Evolutionary conservation across 2,329 filamentous ascomycete genomes (phyloP), one percentile per base, ranked within the genome.

Genomic region (Diplodia scrobiculata): DNA sequence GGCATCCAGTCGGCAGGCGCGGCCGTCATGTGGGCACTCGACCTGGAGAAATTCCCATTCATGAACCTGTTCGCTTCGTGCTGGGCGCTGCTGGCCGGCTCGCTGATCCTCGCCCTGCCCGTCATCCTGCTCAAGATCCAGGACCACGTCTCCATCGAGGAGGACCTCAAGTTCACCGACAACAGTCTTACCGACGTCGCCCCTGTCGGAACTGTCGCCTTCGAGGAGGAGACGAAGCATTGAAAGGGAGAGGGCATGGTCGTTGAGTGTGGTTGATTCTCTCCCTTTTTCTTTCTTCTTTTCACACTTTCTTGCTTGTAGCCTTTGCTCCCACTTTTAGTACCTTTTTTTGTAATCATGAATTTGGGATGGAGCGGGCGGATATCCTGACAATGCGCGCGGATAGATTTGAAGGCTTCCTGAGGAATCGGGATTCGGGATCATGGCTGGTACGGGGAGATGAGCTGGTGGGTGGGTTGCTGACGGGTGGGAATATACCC

Each of bases 1-100:
- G 89, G 89, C 60, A 90, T 96, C 69, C 92, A 96, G 78, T 94
- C 91, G n/a, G 91, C 91, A 19, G 92, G 91, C 71, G 88, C 89
- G 2, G 92, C 90, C 67, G 85, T 93, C 72, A 90, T 86, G 72
- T 91, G 86, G 87, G 84, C 87, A 29, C 77, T 95, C 64, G 91
- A 95, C 73, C 79, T 85, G 41, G 69, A 71, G 32, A 72, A 72
- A 48, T 83, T 84, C 36, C 80, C 88, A 0, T 96, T 86, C 79
- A 87, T 89, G 81, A 84, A 83, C 70, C 86, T 92, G 71, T 94
- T 96, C 71, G 90, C 83, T 5, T 83, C 83, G 50, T 87, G 87
- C 79, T 97, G 92, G 92, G 91, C 82, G 63, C 82, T 96, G 2
- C 84, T 96, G 14, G 84, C 83, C 0, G 89, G 83, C n/a, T 88